These are phyloP conservation scores for Fraxinus cuspidata DNA, from an alignment of 257 asterid genomes.

Conservation along the genomic window DNA sequence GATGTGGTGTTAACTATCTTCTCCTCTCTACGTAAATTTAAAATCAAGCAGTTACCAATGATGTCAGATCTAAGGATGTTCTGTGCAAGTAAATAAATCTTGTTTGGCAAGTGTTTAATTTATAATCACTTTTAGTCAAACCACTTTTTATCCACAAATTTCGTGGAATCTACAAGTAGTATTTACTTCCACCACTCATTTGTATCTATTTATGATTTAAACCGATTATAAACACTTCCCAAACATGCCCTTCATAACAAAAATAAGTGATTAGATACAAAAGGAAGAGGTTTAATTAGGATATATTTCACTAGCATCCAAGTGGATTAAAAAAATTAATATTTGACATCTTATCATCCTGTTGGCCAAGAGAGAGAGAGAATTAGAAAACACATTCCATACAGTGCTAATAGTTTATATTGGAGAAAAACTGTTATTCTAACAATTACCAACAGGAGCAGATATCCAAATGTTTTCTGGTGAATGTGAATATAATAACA, in stretches of 20 bases:
- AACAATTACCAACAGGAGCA: neutral
- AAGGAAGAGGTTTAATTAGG: neutral
- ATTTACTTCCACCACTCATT: too few species aligned
- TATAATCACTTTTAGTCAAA: too few species aligned
- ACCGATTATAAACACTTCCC: too few species aligned
- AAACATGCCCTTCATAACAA: too few species aligned
- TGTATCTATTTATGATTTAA: too few species aligned
- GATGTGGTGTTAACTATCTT: neutral
- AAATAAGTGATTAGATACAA: neutral
- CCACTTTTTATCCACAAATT: too few species aligned
- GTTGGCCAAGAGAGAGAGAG: neutral
- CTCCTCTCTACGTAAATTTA: neutral
- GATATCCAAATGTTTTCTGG: neutral
- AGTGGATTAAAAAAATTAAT: neutral
- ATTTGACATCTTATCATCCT: too few species aligned
- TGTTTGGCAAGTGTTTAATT: too few species aligned
- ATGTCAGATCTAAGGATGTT: neutral
- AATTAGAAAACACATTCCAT: too few species aligned
- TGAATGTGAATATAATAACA: neutral
- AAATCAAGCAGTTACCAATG: neutral
- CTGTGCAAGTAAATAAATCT: neutral
- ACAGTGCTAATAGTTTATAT: neutral
- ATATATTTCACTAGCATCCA: neutral
- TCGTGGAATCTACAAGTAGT: too few species aligned
- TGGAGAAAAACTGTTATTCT: neutral